Evolutionary conservation across 495 filamentous ascomycete genomes (phyloP).

Genomic region (Penicillium turbatum): DNA sequence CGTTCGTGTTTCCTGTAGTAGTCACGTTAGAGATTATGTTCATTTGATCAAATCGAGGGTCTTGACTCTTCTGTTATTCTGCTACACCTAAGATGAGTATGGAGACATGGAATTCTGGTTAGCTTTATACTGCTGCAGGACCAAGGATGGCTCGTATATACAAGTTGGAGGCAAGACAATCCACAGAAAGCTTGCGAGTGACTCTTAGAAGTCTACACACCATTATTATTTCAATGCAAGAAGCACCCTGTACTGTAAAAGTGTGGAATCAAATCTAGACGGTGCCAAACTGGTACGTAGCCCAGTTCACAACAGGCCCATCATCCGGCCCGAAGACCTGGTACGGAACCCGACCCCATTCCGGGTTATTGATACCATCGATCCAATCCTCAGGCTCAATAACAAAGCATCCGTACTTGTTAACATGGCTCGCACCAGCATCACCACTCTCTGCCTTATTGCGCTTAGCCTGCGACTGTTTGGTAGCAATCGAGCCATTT

Average conservation of each 20-base stretch:
- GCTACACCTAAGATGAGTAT: too few species aligned
- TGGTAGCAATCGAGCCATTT: constrained; percentile 58
- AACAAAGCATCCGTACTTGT: constrained; percentile 69
- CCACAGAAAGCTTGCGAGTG: not conserved
- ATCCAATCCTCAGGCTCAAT: constrained; percentile 65
- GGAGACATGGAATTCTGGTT: too few species aligned
- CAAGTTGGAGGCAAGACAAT: too few species aligned
- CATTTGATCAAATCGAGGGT: too few species aligned
- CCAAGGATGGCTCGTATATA: too few species aligned
- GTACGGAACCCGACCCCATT: constrained; percentile 60
- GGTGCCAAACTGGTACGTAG: constrained; percentile 58
- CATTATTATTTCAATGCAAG: constrained; percentile 1
- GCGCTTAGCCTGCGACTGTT: constrained; percentile 49
- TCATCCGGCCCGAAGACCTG: constrained; percentile 63
- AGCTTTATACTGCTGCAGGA: too few species aligned
- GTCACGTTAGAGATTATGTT: too few species aligned
- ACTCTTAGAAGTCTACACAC: not conserved
- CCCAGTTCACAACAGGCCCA: constrained; percentile 59
- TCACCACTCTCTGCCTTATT: constrained; percentile 39
- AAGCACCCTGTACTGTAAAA: not conserved
- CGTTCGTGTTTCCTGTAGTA: not conserved
- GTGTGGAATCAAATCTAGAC: constrained; percentile 3
- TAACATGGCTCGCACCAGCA: constrained; percentile 36
- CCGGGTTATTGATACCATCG: constrained; percentile 73
- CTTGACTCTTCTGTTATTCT: not conserved